These are phyloP conservation scores for Musa beccarii DNA, from an alignment of 176 grass and related monocot genomes.

Conservation along the genomic window DNA sequence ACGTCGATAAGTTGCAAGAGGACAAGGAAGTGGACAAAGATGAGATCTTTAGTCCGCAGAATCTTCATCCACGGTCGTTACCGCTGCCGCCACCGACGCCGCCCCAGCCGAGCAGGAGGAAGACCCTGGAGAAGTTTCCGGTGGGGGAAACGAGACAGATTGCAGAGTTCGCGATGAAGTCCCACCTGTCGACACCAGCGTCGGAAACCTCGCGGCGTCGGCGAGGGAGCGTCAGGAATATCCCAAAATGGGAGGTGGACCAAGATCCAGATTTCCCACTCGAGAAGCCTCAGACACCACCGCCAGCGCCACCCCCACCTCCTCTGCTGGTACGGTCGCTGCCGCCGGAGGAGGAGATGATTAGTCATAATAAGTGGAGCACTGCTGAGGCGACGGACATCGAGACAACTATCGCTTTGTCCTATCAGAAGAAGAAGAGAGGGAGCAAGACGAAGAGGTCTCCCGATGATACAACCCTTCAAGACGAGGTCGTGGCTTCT, in stretches of 20 bases:
- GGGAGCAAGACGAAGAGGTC: conserved; percentile 41
- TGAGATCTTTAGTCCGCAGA: not conserved
- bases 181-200: not conserved
- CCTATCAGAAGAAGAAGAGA: conserved; percentile 74
- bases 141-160: not conserved
- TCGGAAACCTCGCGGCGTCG: not conserved
- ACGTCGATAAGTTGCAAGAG: not conserved
- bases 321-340: conserved; percentile 24
- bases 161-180: not conserved
- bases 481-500: conserved; percentile 8
- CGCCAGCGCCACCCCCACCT: conserved; percentile 14
- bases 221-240: conserved; percentile 26
- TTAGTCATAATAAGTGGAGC: conserved; percentile 62
- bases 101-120: not conserved
- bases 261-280: conserved; percentile 9
- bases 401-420: conserved; percentile 59
- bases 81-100: not conserved
- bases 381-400: conserved; percentile 63
- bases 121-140: not conserved
- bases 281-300: conserved; percentile 13
- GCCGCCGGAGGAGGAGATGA: conserved; percentile 19
- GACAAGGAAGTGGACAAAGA: not conserved
- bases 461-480: not conserved
- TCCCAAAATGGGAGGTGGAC: conserved; percentile 4
- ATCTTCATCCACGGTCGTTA: not conserved